Percentiles rank a stretch among this genome's conserved stretches.
These are phyloP conservation scores for Balamuthia mandrillaris DNA, from an alignment of 208 protist species.

Conservation along the genomic window DNA sequence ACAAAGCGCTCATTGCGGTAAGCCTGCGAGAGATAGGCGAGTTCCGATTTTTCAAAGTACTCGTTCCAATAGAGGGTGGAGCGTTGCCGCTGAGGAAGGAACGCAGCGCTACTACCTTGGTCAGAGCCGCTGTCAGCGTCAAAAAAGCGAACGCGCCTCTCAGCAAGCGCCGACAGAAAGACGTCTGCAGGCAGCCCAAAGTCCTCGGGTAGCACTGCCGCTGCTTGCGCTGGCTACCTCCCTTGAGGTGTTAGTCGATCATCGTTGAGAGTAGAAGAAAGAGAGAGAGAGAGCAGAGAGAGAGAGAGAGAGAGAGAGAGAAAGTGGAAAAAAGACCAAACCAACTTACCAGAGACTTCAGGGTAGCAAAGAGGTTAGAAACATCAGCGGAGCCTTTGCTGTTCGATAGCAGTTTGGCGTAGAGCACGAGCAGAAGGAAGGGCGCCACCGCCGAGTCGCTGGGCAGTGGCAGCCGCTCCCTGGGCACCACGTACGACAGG, in stretches of 20 bases:
- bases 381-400: not conserved
- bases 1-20: too few species aligned
- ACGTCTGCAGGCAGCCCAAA: not conserved
- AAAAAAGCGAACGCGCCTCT: slow-evolving; percentile 8
- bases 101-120: too few species aligned
- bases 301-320: not conserved
- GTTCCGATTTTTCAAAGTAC: not conserved
- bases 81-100: not conserved
- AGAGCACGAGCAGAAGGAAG: slow-evolving; percentile 19
- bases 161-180: not conserved
- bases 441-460: not conserved
- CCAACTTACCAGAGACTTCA: not conserved
- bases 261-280: too few species aligned
- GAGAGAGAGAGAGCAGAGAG: not conserved
- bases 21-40: not conserved
- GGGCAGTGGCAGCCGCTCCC: not conserved
- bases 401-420: not conserved
- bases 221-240: too few species aligned
- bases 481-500: not conserved
- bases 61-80: slow-evolving; percentile 18
- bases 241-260: too few species aligned
- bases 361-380: not conserved
- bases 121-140: too few species aligned
- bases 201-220: too few species aligned
- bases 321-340: not conserved